These are phyloP conservation scores for Penicillium sp. DNA, from an alignment of 2,329 filamentous ascomycete genomes.

Conservation along the genomic window DNA sequence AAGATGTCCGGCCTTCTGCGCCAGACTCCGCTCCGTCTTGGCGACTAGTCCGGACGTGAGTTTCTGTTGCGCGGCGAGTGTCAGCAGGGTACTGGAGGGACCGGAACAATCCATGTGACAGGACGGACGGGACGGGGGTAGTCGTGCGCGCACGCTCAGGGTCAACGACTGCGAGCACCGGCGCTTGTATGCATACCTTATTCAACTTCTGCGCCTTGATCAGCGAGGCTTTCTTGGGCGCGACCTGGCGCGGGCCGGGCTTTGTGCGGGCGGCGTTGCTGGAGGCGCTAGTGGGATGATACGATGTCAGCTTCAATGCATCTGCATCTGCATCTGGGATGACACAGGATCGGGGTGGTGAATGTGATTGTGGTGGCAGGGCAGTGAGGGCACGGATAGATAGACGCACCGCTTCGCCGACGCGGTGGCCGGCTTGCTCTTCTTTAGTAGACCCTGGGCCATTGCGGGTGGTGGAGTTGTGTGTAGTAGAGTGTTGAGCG, in stretches of 20 bases:
- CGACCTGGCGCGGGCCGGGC: conserved; percentile 61
- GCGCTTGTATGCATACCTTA: conserved; percentile 57
- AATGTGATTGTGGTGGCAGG: no score
- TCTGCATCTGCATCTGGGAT: not conserved
- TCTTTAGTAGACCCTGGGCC: conserved; percentile 52
- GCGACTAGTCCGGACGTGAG: conserved; percentile 60
- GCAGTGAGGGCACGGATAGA: not conserved
- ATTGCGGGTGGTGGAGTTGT: conserved; percentile 28
- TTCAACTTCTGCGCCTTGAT: conserved; percentile 61
- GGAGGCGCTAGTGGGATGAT: conserved; percentile 21
- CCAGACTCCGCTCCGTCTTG: conserved; percentile 65
- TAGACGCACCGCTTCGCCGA: conserved; percentile 40
- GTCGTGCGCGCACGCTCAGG: no score
- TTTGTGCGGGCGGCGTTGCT: conserved; percentile 48
- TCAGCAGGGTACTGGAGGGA: no score
- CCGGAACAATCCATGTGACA: no score
- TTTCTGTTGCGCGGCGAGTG: conserved; percentile 53
- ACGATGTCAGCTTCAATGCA: not conserved
- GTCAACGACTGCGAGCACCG: no score
- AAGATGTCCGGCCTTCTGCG: conserved; percentile 66
- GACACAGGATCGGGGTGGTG: no score
- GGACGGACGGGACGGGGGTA: not conserved
- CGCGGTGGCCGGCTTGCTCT: conserved; percentile 34
- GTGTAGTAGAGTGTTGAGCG: not conserved
- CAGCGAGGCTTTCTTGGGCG: conserved; percentile 62